Percentiles rank a stretch among this genome's conserved stretches.
Conservation (phyloP, 768 basidiomycete species). For the Boletus insuetus region DNA sequence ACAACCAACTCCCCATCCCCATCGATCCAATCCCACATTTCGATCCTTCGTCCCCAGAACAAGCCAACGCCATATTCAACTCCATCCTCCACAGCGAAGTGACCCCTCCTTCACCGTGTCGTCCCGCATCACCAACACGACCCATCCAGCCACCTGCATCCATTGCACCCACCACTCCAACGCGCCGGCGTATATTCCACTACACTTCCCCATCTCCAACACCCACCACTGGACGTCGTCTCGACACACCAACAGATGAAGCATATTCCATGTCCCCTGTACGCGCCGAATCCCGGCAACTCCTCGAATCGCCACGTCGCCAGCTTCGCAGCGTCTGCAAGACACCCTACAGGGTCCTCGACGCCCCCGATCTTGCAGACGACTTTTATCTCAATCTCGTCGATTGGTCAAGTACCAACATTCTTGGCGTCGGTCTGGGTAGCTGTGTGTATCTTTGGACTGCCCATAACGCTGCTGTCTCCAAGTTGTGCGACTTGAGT, state of each 20-base stretch:
- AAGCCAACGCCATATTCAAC: constrained; percentile 81
- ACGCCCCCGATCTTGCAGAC: constrained; percentile 95
- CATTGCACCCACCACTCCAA: constrained; percentile 43
- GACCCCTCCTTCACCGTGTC: constrained; percentile 63
- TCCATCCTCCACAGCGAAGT: constrained; percentile 77
- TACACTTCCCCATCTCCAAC: constrained; percentile 62
- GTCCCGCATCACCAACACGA: constrained; percentile 61
- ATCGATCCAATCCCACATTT: constrained; percentile 16
- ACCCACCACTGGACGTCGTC: constrained; percentile 45
- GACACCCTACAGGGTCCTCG: constrained; percentile 94
- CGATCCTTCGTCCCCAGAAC: constrained; percentile 45
- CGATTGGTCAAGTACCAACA: constrained; percentile 95
- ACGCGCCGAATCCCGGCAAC: constrained; percentile 72
- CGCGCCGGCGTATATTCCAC: constrained; percentile 59
- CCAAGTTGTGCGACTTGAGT: constrained; percentile 82
- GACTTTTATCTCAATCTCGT: constrained; percentile 99
- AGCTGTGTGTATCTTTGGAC: constrained; percentile 97
- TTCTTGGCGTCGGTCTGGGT: constrained; percentile 90
- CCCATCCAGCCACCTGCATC: constrained; percentile 38
- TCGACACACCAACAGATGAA: constrained; percentile 85
- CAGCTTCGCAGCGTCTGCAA: constrained; percentile 83
- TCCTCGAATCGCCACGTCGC: constrained; percentile 83
- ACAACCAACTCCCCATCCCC: constrained; percentile 9
- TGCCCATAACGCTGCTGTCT: constrained; percentile 89
- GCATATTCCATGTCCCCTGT: constrained; percentile 91